phyloP scores from a whole-genome alignment of 2,329 filamentous ascomycete species.

The Ophiostoma ulmi region DNA sequence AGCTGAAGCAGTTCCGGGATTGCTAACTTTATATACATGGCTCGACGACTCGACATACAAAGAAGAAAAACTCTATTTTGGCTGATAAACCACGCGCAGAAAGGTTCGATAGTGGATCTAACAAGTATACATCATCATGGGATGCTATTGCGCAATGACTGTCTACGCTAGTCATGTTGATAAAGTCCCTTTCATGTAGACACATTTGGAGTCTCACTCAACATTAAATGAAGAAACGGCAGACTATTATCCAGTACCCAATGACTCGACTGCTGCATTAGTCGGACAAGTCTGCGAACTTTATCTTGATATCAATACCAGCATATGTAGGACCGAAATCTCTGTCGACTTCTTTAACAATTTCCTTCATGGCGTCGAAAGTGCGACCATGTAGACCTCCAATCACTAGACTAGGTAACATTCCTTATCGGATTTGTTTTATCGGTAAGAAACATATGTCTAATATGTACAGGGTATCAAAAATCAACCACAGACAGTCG shows the following conservation, averaged over 20 bases:
- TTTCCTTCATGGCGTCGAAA: no score
- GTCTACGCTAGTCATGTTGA: neutral
- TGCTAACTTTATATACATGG: neutral
- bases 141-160: slow-evolving; percentile 2
- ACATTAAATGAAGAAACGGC: neutral
- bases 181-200: neutral
- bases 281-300: neutral
- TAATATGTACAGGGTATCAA: no score
- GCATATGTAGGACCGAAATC: no score
- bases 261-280: neutral
- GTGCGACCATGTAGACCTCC: no score
- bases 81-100: neutral
- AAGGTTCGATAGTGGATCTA: neutral
- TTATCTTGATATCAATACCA: neutral
- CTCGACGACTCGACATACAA: slow-evolving; percentile 2
- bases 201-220: no score
- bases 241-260: neutral
- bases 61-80: neutral
- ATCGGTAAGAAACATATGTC: no score
- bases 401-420: no score
- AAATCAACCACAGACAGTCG: no score
- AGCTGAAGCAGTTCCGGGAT: neutral
- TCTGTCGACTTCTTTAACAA: no score
- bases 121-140: neutral
- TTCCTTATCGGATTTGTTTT: no score